Evolutionary conservation across 352 stramenopile species (phyloP), one percentile per base, ranked within the genome.

Genomic region (Phytophthora sansomeana): DNA sequence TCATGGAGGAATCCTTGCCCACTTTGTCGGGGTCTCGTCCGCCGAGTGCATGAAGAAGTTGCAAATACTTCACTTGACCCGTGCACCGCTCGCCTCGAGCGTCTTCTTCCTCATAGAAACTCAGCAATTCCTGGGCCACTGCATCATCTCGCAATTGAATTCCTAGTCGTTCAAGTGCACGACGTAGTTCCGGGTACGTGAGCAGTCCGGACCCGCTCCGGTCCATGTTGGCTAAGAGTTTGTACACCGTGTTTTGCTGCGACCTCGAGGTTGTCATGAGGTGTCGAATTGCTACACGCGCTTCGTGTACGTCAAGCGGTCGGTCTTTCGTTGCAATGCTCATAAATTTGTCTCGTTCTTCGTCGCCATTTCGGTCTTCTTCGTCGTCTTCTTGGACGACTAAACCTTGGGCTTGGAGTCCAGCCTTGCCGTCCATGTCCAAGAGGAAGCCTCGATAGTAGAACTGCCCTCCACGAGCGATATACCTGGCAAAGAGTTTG

Each of bases 391-490:
- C 78, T 58, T 89, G 80, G n/a, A 87, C 28, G 4, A 87, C 71
- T n/a, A 93, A 54, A 11, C 58, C 66, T 55, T 90, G 78, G 0
- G 77, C 73, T 59, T 87, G 82, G 0, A 91, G 58, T 8, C 82
- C 81, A 1, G 61, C 67, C 9, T 77, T 75, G 3, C 72, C 63
- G 33, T 93, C 81, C 47, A 88, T 81, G 39, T 93, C 81, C 19
- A 93, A 67, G 11, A 93, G 62, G 46, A 93, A 81, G 0, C 83
- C 85, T 4, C 85, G 82, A 50, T 91, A 93, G 70, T 89, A 87
- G 24, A 91, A 81, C 42, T 87, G 67, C 14, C 66, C 66, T 21
- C 72, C 68, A 26, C 82, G 80, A 5, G 80, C 69, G 11, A 88
- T 60, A 61, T 91, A 91, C 47, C 81, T 38, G 59, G 72, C 64